Percentiles rank a stretch among this genome's conserved stretches.
These are phyloP conservation scores for Ophiocordyceps sinensis DNA, from an alignment of 2,329 filamentous ascomycete genomes.

Conservation along the genomic window DNA sequence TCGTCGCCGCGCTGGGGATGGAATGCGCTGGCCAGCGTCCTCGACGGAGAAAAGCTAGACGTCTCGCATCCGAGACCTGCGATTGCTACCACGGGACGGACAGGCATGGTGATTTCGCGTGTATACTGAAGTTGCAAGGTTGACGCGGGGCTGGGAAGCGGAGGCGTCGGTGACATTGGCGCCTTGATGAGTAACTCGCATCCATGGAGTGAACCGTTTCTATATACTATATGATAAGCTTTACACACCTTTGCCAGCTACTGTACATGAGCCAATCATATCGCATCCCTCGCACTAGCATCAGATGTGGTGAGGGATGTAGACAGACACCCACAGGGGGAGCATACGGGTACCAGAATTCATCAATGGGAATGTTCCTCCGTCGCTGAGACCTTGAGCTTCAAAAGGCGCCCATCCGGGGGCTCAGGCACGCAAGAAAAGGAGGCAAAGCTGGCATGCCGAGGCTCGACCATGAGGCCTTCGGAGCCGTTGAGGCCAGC, in stretches of 20 bases:
- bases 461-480: conserved; percentile 13
- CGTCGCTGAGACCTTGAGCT: conserved; percentile 15
- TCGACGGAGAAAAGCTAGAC: conserved; percentile 35
- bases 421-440: conserved; percentile 22
- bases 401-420: conserved; percentile 15
- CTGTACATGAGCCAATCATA: no score
- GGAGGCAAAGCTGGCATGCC: conserved; percentile 22
- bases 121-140: background rate
- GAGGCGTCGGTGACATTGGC: no score
- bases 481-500: conserved; percentile 9
- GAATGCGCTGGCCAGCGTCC: conserved; percentile 32
- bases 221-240: no score
- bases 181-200: no score
- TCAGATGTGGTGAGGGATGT: no score
- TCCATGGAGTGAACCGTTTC: no score
- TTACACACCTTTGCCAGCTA: no score
- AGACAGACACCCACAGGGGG: no score
- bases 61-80: conserved; percentile 39
- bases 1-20: conserved; percentile 28
- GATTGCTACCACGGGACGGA: conserved; percentile 29
- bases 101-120: background rate
- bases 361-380: conserved; percentile 17
- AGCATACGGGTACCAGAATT: no score
- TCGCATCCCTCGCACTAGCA: no score
- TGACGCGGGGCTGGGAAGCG: no score